Evolutionary conservation across 2,329 filamentous ascomycete species (phyloP), one percentile per base, ranked within the genome.

Genomic region (Ophiosphaerella narmari): DNA sequence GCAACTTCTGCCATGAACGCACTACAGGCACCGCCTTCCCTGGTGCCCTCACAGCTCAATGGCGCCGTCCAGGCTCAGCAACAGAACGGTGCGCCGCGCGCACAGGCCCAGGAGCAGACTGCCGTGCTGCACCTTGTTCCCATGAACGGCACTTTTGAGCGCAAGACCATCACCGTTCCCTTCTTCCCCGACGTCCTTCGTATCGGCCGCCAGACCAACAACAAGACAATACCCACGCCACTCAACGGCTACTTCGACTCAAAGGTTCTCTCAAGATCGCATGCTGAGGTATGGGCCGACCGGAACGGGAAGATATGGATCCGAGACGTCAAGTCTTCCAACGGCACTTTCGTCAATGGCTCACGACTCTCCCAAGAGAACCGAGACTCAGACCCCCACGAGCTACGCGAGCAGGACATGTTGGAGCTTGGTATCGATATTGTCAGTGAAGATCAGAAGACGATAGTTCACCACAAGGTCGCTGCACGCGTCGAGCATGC

Each of bases 391-490:
- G 94, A 97, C 54, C 92, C 94, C 0, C 91, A 97, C 70, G 93
- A 97, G 70, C 78, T 99, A 31, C 88, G 92, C 66, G 91, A 93
- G 52, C 87, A 91, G 59, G 94, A 99, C 69, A 90, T 94, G 56
- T 79, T 99, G 45, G 94, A 99, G 70, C 82, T 99, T 32, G 94
- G 94, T 48, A 99, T 99, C 65, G 94, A 99, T 70, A 99, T 99
- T 67, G 93, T 99, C 43, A 96, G 91, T 74, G 94, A 99, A 73
- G 94, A 99, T 71, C 93, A 97, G 72, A 97, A 96, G 77, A 97
- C 92, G 0, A 91, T 99, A 24, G 92, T 99, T 12, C 94, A 99
- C 70, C 94, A 97, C 78, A 99, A 99, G 71, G 94, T 99, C 40
- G 92, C 93, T 16, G 92, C 94, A 48, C 95, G 95, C 71, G 91